A percentile compares a stretch with the other conserved stretches of the same genome.
Evolutionary conservation across 1,284 basidiomycete species (phyloP).

Genomic region (Ceratorhiza oryzae-sativae): DNA sequence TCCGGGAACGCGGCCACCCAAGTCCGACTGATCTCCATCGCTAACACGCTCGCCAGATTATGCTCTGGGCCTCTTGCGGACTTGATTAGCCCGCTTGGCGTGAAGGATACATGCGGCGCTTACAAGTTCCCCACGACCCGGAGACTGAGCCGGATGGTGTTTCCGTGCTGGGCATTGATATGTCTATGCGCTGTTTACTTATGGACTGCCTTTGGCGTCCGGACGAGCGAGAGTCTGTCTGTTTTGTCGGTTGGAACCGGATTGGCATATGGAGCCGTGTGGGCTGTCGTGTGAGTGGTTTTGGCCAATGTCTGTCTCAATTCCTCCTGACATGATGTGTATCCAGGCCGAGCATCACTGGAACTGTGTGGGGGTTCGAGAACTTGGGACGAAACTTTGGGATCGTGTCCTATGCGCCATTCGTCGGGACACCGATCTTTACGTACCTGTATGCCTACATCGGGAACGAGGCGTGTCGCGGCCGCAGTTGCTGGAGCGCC

Average conservation of each 20-base stretch:
- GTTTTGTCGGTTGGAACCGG: constrained; percentile 69
- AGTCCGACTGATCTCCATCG: constrained; percentile 71
- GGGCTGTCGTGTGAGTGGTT: constrained; percentile 68
- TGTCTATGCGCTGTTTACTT: constrained; percentile 60
- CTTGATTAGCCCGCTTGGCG: constrained; percentile 60
- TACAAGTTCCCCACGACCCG: constrained; percentile 58
- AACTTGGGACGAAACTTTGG: constrained; percentile 78
- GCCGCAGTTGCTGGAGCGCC: constrained; percentile 65
- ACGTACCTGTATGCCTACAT: constrained; percentile 78
- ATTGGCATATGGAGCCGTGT: constrained; percentile 68
- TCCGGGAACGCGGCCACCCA: constrained; percentile 55
- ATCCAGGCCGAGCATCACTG: constrained; percentile 68
- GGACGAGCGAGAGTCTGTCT: constrained; percentile 63
- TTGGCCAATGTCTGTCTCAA: constrained; percentile 19
- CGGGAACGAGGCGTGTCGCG: constrained; percentile 57
- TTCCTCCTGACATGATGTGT: constrained; percentile 3
- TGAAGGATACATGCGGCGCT: constrained; percentile 50
- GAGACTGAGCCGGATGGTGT: constrained; percentile 64
- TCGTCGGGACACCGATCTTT: constrained; percentile 73
- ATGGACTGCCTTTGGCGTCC: constrained; percentile 61
- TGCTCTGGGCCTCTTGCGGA: constrained; percentile 73
- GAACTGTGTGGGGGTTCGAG: constrained; percentile 70
- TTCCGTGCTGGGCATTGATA: constrained; percentile 60
- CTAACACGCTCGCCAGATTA: constrained; percentile 75
- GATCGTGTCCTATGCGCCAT: constrained; percentile 72